Percentiles rank a stretch among this genome's conserved stretches.
These are phyloP conservation scores for Angomonas ambiguus DNA, from an alignment of 208 protist genomes.

Conservation along the genomic window DNA sequence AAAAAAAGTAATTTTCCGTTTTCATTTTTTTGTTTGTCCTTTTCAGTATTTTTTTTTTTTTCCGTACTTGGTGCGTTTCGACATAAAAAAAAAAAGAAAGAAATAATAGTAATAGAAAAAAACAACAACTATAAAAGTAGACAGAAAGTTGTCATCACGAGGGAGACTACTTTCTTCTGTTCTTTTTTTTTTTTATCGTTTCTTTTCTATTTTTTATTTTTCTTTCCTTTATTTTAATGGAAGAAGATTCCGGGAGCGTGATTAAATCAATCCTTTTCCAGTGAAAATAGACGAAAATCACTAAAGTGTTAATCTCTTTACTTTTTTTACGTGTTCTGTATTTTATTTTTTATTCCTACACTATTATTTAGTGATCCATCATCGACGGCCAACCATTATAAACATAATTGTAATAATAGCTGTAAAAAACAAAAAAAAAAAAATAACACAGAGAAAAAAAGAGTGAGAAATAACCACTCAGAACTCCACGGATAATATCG, in stretches of 20 bases:
- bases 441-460: slow-evolving; percentile 9
- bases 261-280: slow-evolving; percentile 11
- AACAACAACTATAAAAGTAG: background rate
- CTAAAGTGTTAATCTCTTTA: background rate
- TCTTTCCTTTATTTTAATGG: slow-evolving; percentile 4
- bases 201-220: slow-evolving; percentile 8
- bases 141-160: background rate
- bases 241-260: slow-evolving; percentile 14
- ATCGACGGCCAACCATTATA: too few relatives aligned
- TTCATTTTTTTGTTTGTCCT: background rate
- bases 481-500: too few relatives aligned
- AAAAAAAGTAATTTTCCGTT: slow-evolving; percentile 1
- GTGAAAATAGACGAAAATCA: background rate
- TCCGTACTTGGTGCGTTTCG: background rate
- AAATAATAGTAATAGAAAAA: slow-evolving; percentile 12
- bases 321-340: too few relatives aligned
- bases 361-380: too few relatives aligned
- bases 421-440: slow-evolving; percentile 10
- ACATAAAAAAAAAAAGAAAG: slow-evolving; percentile 6
- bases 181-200: background rate
- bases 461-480: slow-evolving; percentile 3
- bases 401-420: too few relatives aligned
- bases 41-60: background rate
- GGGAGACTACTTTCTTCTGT: background rate
- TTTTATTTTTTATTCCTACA: background rate